Evolutionary conservation across 768 basidiomycete species (phyloP), one percentile per base, ranked within the genome.

Genomic region (Tremella fuciformis): DNA sequence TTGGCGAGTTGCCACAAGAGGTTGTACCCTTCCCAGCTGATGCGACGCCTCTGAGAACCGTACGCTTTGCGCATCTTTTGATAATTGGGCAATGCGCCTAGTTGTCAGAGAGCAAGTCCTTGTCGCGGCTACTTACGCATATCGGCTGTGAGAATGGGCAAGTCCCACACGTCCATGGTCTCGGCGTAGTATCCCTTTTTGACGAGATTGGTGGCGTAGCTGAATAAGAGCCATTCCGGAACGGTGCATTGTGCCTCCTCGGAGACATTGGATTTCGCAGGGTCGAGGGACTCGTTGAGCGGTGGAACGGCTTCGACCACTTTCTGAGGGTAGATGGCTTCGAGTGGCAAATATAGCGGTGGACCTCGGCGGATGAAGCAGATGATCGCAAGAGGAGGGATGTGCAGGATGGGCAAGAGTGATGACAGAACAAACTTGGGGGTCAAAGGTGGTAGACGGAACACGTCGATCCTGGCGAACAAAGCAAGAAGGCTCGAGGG

Each of bases 181-280:
- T 83, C 81, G 1, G 86, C 81, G 1, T 80, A 81, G 76, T 89
- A 84, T 1, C 90, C 91, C 41, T 91, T 84, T 83, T 85, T 85
- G 55, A 93, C 84, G 13, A 96, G 88, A 60, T 87, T 85, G 0
- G 90, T 92, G 38, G 88, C 89, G 74, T 91, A 92, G 15, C 85
- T 85, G 76, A 96, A 96, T n/a, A 91, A 77, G 4, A 96, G 76
- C 51, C 80, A 78, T 56, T 82, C 83, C 13, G 65, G 62, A 11
- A 80, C 71, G 13, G 64, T 74, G 9, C 59, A 60, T 37, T 69
- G 62, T 4, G 68, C 70, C 48, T 84, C 70, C 0, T 87, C 87
- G 50, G 84, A 85, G 16, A 93, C 88, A 66, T 93, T 94, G 60
- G 86, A 82, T 39, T 81, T 76, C n/a, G 83, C 82, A n/a, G 75